A percentile compares a stretch with the other conserved stretches of the same genome.
Evolutionary conservation across 306 rosid species (phyloP).

Genomic region (Alnus glutinosa): DNA sequence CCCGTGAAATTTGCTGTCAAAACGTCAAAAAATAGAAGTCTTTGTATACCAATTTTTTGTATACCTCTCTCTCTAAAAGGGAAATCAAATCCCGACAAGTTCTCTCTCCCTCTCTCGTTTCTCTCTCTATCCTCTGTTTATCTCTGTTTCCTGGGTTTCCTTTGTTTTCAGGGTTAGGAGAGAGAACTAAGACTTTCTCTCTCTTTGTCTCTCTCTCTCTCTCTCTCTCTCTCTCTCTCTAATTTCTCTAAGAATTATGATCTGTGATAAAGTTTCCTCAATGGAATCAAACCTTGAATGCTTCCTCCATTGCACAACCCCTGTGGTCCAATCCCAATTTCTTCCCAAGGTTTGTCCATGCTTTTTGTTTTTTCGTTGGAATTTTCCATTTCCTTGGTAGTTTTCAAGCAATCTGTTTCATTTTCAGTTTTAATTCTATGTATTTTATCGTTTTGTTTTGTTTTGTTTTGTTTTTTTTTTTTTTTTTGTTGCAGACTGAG

Average conservation of each 20-base stretch:
- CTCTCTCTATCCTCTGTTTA: conserved; percentile 13
- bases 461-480: neutral
- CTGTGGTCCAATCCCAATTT: conserved; percentile 64
- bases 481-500: conserved; percentile 47
- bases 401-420: neutral
- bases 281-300: conserved; percentile 81
- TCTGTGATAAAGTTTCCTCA: conserved; percentile 41
- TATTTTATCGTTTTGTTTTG: neutral
- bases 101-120: conserved; percentile 31
- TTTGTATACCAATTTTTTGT: conserved; percentile 36
- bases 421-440: neutral
- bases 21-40: conserved; percentile 43
- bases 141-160: conserved; percentile 25
- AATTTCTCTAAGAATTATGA: conserved; percentile 33
- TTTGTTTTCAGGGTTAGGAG: conserved; percentile 63
- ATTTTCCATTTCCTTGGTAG: neutral
- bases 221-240: conserved; percentile 2
- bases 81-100: conserved; percentile 45
- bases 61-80: conserved; percentile 30
- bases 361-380: neutral
- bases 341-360: conserved; percentile 65
- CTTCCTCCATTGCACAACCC: conserved; percentile 79
- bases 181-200: conserved; percentile 47
- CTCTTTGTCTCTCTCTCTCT: conserved; percentile 16
- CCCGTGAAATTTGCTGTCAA: conserved; percentile 42